Evolutionary conservation across 192 early-diverging fungal genomes (phyloP).

Genomic region (Funneliformis mosseae): DNA sequence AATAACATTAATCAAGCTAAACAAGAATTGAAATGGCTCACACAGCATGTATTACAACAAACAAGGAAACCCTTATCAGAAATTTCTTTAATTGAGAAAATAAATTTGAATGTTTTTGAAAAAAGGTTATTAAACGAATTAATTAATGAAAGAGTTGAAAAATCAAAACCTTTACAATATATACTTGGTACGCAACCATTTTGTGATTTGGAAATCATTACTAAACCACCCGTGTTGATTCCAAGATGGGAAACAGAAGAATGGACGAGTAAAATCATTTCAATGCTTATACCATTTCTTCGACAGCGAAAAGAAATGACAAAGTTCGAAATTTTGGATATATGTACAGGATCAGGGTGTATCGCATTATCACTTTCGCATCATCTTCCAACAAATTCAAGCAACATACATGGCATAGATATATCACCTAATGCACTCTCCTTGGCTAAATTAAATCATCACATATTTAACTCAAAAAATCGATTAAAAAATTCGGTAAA

Average conservation of each 20-base stretch:
- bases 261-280: constrained; percentile 70
- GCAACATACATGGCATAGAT: constrained; percentile 65
- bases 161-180: constrained; percentile 89
- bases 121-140: constrained; percentile 39
- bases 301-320: constrained; percentile 13
- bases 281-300: constrained; percentile 42
- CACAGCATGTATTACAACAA: constrained; percentile 38
- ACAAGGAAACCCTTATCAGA: too few relatives aligned
- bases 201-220: constrained; percentile 69
- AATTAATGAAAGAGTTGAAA: constrained; percentile 59
- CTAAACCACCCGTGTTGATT: constrained; percentile 78
- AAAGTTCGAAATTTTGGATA: constrained; percentile 72
- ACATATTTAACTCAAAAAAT: constrained; percentile 37
- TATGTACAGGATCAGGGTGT: constrained; percentile 89
- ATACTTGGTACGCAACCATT: constrained; percentile 86
- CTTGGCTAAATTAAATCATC: constrained; percentile 62
- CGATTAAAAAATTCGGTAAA: constrained; percentile 42
- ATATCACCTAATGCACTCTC: constrained; percentile 62
- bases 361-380: constrained; percentile 72
- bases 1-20: constrained; percentile 40
- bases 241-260: constrained; percentile 96
- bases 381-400: constrained; percentile 49
- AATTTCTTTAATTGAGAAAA: not conserved
- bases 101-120: constrained; percentile 35
- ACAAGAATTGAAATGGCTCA: constrained; percentile 49